phyloP scores from a whole-genome alignment of 495 filamentous ascomycete species.

The Jackrogersella minutella region DNA sequence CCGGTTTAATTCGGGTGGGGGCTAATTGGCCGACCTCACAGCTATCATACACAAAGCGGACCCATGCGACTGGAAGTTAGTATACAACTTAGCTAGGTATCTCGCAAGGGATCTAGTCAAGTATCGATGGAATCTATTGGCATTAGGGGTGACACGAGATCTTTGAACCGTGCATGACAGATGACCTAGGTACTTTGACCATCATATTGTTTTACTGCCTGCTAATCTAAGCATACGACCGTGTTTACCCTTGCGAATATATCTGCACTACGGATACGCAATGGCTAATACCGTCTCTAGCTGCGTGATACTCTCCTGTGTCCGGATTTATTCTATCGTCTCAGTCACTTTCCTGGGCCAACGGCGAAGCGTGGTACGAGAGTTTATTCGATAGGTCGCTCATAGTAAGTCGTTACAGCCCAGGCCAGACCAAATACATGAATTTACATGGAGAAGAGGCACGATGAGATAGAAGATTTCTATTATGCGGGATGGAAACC shows the following conservation, averaged over 20 bases:
- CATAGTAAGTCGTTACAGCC: too few species aligned
- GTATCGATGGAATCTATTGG: neutral
- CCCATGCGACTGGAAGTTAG: neutral
- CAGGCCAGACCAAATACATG: too few species aligned
- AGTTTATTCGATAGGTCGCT: too few species aligned
- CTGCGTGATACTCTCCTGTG: neutral
- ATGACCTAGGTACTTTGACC: neutral
- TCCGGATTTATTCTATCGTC: too few species aligned
- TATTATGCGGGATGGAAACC: too few species aligned
- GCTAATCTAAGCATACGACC: neutral
- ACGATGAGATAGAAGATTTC: too few species aligned
- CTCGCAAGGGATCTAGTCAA: neutral
- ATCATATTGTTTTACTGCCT: neutral
- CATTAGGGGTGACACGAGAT: neutral
- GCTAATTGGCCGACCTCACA: neutral
- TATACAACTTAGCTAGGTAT: neutral
- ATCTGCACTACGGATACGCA: neutral
- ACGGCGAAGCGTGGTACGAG: too few species aligned
- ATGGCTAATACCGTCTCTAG: neutral
- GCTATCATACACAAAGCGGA: neutral
- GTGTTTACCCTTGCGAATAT: neutral
- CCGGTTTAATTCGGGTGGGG: neutral
- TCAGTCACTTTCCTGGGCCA: too few species aligned
- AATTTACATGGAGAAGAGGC: too few species aligned
- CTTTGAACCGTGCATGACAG: neutral